phyloP scores from a whole-genome alignment of 371 early-diverging fungal species.

The Mucor racemosus region DNA sequence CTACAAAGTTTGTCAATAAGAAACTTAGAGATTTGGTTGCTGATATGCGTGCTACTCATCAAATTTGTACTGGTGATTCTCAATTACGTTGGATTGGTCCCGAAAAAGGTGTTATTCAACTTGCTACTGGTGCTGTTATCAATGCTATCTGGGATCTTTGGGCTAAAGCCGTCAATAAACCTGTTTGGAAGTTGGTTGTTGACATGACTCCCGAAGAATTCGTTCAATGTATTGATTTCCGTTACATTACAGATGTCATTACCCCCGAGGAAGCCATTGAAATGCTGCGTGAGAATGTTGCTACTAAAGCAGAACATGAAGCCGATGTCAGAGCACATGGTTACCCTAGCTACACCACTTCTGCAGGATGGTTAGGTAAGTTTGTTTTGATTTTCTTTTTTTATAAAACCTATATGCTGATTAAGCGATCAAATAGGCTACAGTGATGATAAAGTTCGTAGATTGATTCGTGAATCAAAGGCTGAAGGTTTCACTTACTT shows the following conservation, averaged over 20 bases:
- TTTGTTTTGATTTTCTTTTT: not conserved
- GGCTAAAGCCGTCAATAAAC: conserved; percentile 59
- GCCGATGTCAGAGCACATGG: conserved; percentile 45
- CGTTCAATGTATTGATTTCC: conserved; percentile 57
- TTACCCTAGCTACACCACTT: conserved; percentile 57
- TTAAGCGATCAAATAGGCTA: conserved; percentile 34
- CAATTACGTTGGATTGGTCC: conserved; percentile 61
- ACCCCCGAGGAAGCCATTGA: conserved; percentile 56
- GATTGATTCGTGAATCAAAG: conserved; percentile 47
- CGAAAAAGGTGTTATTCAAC: conserved; percentile 57
- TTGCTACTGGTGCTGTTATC: conserved; percentile 59
- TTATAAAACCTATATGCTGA: not conserved
- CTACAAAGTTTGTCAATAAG: conserved; percentile 48
- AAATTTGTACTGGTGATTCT: conserved; percentile 55
- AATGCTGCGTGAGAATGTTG: conserved; percentile 39
- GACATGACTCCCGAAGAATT: conserved; percentile 59
- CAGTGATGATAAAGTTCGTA: conserved; percentile 53
- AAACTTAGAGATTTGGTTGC: conserved; percentile 32
- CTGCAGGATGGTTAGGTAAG: conserved; percentile 60
- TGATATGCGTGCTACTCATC: conserved; percentile 54
- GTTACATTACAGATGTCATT: conserved; percentile 60
- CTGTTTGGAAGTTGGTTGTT: conserved; percentile 56
- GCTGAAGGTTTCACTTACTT: conserved; percentile 51
- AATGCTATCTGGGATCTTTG: conserved; percentile 64
- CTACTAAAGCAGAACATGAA: conserved; percentile 44